These are phyloP conservation scores for Metschnikowia peoriensis DNA, from an alignment of 805 yeast genomes.

Conservation along the genomic window DNA sequence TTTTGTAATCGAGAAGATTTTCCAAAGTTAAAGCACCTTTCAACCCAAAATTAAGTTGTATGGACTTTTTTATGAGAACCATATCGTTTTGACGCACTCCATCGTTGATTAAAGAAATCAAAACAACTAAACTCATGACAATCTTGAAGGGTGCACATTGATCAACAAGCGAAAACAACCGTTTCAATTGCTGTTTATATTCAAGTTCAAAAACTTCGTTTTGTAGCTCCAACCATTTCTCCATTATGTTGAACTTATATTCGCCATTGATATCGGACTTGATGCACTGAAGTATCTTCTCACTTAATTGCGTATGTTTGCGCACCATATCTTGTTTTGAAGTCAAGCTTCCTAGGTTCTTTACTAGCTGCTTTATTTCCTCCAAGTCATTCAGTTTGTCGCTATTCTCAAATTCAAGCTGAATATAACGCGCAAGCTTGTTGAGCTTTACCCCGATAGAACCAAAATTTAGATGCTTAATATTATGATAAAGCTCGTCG, in stretches of 20 bases:
- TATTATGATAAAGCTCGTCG: slow-evolving; percentile 49
- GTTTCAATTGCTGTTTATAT: slow-evolving; percentile 30
- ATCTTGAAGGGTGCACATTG: slow-evolving; percentile 36
- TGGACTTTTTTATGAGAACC: slow-evolving; percentile 50
- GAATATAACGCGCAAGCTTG: slow-evolving; percentile 65
- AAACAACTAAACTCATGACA: slow-evolving; percentile 51
- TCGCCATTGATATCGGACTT: slow-evolving; percentile 21
- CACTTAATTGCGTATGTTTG: slow-evolving; percentile 74
- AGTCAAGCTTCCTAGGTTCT: slow-evolving; percentile 64
- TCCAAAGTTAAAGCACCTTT: slow-evolving; percentile 47
- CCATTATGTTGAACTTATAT: slow-evolving; percentile 35
- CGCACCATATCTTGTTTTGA: slow-evolving; percentile 64
- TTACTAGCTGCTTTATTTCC: slow-evolving; percentile 71
- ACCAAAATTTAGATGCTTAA: slow-evolving; percentile 73
- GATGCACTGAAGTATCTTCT: slow-evolving; percentile 52
- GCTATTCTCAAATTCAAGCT: slow-evolving; percentile 55
- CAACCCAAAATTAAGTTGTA: slow-evolving; percentile 66
- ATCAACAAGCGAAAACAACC: slow-evolving; percentile 38
- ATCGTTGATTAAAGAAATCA: slow-evolving; percentile 60
- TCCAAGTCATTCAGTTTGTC: slow-evolving; percentile 22
- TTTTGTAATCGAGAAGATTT: slow-evolving; percentile 46
- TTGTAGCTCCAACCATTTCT: slow-evolving; percentile 55
- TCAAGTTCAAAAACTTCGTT: slow-evolving; percentile 60
- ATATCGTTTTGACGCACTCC: slow-evolving; percentile 70
- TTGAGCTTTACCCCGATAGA: slow-evolving; percentile 74